These are phyloP conservation scores for Acanthamoeba culbertsoni DNA, from an alignment of 208 protist species.

Conservation along the genomic window DNA sequence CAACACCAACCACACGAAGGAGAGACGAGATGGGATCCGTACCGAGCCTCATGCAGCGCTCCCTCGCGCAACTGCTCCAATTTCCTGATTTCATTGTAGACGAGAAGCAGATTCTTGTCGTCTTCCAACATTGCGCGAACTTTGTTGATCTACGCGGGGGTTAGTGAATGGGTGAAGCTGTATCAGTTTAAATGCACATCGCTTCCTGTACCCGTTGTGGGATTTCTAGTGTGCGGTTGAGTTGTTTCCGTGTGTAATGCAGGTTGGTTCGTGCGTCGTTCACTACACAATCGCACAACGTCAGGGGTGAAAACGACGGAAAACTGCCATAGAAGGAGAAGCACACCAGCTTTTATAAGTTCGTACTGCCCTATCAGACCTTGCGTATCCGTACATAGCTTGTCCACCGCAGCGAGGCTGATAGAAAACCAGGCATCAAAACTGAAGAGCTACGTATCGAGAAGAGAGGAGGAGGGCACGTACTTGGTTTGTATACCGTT, in stretches of 20 bases:
- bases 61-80: slow-evolving; percentile 13
- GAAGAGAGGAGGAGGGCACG: background rate
- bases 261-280: slow-evolving; percentile 49
- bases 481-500: background rate
- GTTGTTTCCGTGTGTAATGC: background rate
- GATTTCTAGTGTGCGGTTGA: background rate
- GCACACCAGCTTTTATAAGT: background rate
- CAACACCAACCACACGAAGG: background rate
- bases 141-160: background rate
- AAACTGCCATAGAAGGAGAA: background rate
- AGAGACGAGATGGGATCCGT: background rate
- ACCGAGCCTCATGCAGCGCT: background rate
- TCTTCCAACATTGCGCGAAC: background rate
- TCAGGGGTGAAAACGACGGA: background rate
- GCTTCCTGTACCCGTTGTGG: background rate
- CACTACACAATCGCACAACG: too few species aligned
- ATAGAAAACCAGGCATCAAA: background rate
- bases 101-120: background rate
- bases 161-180: background rate
- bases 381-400: background rate
- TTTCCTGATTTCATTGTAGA: slow-evolving; percentile 34
- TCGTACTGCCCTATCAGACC: slow-evolving; percentile 38
- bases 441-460: background rate
- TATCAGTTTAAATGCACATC: background rate
- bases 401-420: background rate